Evolutionary conservation across 116 monocot species (phyloP), one percentile per base, ranked within the genome.

Genomic region (Iris pallida): DNA sequence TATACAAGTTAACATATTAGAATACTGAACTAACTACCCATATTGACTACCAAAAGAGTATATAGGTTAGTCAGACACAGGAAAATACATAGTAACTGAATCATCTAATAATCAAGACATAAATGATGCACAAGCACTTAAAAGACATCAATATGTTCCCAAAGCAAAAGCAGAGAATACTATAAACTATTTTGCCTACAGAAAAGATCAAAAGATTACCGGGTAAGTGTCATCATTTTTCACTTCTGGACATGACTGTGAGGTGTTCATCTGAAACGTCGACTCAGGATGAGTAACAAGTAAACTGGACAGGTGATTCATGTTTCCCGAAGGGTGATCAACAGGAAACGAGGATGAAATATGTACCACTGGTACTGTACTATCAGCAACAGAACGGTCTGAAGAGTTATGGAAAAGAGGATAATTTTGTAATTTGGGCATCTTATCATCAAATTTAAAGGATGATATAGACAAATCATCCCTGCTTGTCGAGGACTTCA

Each of bases 131-230:
- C 2, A 30, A 30, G 30, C 30, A 30, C 30, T 30, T 30, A 30
- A 30, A 30, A 30, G 30, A 30, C 30, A 30, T 30, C 30, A 30
- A 30, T 30, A 30, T 30, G 30, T 30, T 30, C 30, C 30, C 30
- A 30, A 30, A 30, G 30, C 30, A 30, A 30, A 30, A 30, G 30
- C 30, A 30, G 30, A 30, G 30, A 30, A 30, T 30, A 30, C 30
- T 30, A 30, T 30, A 30, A n/a, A 30, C 30, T 30, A 30, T 30
- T 30, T 30, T 30, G 14, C n/a, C 6, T 51, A 54, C 15, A 19
- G 13, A 44, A 77, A n/a, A 53, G 16, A 63, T 48, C 1, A 63
- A 9, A 73, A 30, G 43, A 52, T 16, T 71, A 78, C 82, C 77
- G 20, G 74, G 13, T 11, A 70, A 56, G n/a, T 14, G 6, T 30